Conservation (phyloP, 768 basidiomycete species). For the Crepidotus variabilis region DNA sequence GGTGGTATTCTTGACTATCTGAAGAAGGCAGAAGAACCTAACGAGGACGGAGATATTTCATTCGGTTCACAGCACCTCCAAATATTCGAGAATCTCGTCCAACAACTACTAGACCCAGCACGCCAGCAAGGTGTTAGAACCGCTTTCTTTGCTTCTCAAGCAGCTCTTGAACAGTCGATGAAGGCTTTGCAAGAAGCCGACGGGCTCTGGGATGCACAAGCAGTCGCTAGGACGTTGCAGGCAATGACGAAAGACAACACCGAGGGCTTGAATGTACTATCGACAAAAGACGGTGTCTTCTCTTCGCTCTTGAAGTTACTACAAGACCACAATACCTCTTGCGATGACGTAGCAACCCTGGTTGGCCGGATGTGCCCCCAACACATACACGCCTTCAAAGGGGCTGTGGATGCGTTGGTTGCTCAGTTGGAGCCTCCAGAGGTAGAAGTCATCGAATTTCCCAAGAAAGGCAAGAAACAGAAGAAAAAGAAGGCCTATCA, state of each 20-base stretch:
- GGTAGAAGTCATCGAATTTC: background rate
- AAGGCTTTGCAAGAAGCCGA: conserved; percentile 2
- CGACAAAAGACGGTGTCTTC: background rate
- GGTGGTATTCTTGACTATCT: conserved; percentile 9
- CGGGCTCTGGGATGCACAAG: conserved; percentile 5
- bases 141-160: conserved; percentile 8
- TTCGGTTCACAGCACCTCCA: background rate
- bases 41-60: background rate
- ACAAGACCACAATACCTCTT: background rate
- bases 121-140: background rate
- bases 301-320: background rate
- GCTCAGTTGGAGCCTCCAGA: background rate
- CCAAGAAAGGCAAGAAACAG: conserved; percentile 5
- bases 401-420: background rate
- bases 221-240: conserved; percentile 1
- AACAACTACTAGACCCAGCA: background rate
- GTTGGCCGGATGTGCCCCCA: background rate
- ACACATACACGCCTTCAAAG: background rate
- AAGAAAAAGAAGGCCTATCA: conserved; percentile 17
- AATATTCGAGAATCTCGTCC: background rate
- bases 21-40: conserved; percentile 1
- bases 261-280: conserved; percentile 1
- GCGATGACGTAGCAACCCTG: background rate
- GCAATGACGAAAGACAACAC: conserved; percentile 10
- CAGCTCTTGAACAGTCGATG: conserved; percentile 1